Base-by-base conservation (phyloP, 2,329 filamentous ascomycete species). In the Thielaviopsis populi region DNA sequence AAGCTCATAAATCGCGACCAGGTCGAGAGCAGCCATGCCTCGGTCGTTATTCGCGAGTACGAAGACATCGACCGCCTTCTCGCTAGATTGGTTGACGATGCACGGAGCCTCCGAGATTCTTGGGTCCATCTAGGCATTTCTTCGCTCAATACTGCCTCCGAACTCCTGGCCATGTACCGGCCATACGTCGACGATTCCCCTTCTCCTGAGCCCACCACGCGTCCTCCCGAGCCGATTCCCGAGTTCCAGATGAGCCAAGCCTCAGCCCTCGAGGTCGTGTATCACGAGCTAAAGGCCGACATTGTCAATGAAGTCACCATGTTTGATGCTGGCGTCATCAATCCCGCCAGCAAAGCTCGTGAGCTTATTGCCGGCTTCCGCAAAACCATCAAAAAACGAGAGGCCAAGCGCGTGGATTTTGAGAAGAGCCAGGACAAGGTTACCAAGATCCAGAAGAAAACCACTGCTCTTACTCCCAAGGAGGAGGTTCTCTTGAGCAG, bases 301-400 rank as follows among this genome's bases (percentile, higher is more conserved):
- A 76, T 95, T 69, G 72, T 83, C 63, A 83, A 85, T 66, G 89
- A 94, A 70, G 78, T 94, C 64, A 78, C 76, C 64, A 79, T 83
- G 69, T 87, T 95, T 68, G 87, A 92, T 68, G 75, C 77, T 10
- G 82, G 83, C 68, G 80, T 94, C 67, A 81, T 91, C 62, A 79
- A 79, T 65, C 88, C 89, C 0, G 86, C 86, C 3, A 82, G 81
- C 65, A 81, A 86, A 62, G 87, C 87, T 7, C 86, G 83, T 69
- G 83, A 86, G 62, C 82, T 76, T 63, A 78, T 92, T 66, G 82
- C 85, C 68, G 84, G 87, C 1, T 79, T 94, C 71, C 85, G 87
- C 70, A 94, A 91, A 75, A 86, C 85, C 0, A 89, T 95, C 70
- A 94, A 92, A 75, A 91, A 89, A 73, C 79, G 90, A 58, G 88